Evolutionary conservation across 2,329 filamentous ascomycete genomes (phyloP).

Genomic region (Fusarium solani-melongenae): DNA sequence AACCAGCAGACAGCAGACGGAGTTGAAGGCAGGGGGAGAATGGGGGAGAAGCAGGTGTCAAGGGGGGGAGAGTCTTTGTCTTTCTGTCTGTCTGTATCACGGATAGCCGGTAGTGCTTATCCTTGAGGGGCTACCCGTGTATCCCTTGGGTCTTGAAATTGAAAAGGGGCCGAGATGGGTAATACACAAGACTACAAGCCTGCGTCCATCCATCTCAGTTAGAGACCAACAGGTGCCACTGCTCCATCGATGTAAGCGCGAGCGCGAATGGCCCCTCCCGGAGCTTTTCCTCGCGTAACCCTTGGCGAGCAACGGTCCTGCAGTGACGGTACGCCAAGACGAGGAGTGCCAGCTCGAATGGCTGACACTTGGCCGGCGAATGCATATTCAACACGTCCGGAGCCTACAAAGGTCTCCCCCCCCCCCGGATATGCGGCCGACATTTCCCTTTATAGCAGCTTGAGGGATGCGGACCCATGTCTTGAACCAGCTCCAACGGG

Average conservation of each 20-base stretch:
- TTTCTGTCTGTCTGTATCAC: background rate
- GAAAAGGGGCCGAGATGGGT: constrained; percentile 22
- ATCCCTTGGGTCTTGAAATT: constrained; percentile 7
- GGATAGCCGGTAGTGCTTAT: background rate
- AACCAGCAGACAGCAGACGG: constrained; percentile 14
- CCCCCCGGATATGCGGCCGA: constrained; percentile 14
- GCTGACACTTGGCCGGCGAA: constrained; percentile 7
- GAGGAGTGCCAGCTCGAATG: constrained; percentile 16
- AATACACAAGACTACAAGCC: background rate
- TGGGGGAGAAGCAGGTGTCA: background rate
- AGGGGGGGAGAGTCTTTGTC: background rate
- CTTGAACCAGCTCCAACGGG: constrained; percentile 4
- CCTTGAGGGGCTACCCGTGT: background rate
- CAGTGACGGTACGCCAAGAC: constrained; percentile 17
- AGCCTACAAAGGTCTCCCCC: background rate
- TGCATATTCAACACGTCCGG: background rate
- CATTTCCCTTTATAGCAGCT: background rate
- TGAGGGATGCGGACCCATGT: constrained; percentile 28
- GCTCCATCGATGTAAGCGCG: constrained; percentile 25
- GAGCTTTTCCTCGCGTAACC: background rate
- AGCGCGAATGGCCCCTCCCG: background rate
- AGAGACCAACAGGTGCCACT: constrained; percentile 9
- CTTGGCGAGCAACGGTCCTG: background rate
- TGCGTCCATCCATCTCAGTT: background rate
- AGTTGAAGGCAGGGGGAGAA: constrained; percentile 18